Conservation (phyloP, 345 rosid species). For the Eucalyptus grandis region DNA sequence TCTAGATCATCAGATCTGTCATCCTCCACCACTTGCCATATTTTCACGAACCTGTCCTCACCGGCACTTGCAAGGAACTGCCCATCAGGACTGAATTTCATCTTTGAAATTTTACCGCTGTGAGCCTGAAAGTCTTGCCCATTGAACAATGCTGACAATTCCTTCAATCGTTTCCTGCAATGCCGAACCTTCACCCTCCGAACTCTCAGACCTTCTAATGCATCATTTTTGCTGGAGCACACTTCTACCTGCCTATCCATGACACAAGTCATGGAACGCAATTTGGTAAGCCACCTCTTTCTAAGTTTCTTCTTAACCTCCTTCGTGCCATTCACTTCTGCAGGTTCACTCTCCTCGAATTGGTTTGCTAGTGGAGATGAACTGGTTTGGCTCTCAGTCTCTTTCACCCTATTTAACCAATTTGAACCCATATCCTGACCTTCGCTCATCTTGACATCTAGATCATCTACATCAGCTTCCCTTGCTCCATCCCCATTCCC, state of each 20-base stretch:
- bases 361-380: neutral
- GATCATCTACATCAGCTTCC: constrained; percentile 8
- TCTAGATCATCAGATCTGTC: constrained; percentile 45
- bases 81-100: constrained; percentile 85
- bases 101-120: constrained; percentile 48
- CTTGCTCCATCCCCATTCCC: constrained; percentile 13
- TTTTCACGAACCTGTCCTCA: constrained; percentile 46
- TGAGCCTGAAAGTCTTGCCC: constrained; percentile 85
- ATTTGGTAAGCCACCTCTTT: constrained; percentile 49
- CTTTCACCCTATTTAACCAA: neutral
- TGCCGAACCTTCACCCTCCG: constrained; percentile 67
- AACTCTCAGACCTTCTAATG: constrained; percentile 12
- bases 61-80: constrained; percentile 76
- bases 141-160: constrained; percentile 60
- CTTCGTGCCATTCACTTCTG: neutral
- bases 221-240: constrained; percentile 12
- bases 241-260: constrained; percentile 23
- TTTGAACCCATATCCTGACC: neutral
- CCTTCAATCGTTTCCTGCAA: constrained; percentile 39
- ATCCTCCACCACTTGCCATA: constrained; percentile 70
- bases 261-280: constrained; percentile 47
- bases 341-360: neutral
- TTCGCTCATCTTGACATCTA: neutral
- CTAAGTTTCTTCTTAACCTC: constrained; percentile 27
- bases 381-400: neutral